phyloP scores from a whole-genome alignment of 2,329 filamentous ascomycete genomes.

The Neonectria faginata region DNA sequence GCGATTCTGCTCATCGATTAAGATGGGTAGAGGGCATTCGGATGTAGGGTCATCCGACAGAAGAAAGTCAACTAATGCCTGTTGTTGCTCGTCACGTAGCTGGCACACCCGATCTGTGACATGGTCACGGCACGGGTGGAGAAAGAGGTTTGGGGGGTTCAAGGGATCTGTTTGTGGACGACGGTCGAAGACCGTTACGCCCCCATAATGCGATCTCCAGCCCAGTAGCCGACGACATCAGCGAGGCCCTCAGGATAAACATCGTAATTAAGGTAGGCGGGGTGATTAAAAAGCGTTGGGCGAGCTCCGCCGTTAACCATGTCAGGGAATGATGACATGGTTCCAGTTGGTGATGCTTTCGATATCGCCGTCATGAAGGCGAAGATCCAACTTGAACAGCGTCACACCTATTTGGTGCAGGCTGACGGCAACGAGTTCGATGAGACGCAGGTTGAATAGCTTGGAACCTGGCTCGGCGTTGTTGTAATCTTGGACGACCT shows the following conservation, averaged over 20 bases:
- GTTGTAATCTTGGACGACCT: background rate
- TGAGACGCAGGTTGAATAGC: background rate
- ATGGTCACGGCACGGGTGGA: background rate
- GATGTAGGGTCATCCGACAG: background rate
- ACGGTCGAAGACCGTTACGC: background rate
- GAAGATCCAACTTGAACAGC: background rate
- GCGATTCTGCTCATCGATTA: background rate
- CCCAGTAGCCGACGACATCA: conserved; percentile 2
- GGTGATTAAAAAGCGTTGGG: background rate
- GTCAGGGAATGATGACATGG: too few species aligned
- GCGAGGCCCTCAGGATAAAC: conserved; percentile 5
- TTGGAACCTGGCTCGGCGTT: background rate
- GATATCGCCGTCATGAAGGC: background rate
- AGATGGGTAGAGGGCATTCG: background rate
- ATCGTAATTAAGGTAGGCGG: background rate
- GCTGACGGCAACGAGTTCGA: background rate
- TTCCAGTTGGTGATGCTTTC: background rate
- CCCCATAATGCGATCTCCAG: conserved; percentile 3
- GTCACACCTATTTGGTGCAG: background rate
- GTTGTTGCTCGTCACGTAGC: background rate
- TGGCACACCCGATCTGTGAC: background rate
- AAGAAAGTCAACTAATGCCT: background rate
- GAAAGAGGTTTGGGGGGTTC: background rate
- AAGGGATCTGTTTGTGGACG: background rate
- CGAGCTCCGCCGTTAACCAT: background rate